Base-by-base conservation (phyloP, 2,329 filamentous ascomycete genomes). In the Arthrobotrys conoides region DNA sequence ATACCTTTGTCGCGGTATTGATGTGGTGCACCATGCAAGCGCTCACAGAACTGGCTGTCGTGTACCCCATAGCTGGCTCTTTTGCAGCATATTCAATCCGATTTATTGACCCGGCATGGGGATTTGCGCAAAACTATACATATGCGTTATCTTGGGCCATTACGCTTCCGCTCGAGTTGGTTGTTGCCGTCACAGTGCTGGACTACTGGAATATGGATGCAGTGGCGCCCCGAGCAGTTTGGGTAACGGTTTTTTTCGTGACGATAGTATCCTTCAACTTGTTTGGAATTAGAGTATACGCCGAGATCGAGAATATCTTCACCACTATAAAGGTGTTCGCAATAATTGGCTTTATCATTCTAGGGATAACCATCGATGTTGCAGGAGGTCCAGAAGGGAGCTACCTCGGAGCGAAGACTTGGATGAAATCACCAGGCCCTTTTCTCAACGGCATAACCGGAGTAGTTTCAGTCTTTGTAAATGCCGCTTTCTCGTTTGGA, bases 31-130 rank as follows among this genome's bases (percentile, higher is more conserved):
- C 88, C 14, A 86, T 89, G 81, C 88, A 89, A 81, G 88, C 89
- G 20, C 85, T 91, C 63, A 89, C 88, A 49, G 89, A 91, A 84
- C 80, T 91, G 71, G 88, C 89, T 65, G 88, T 90, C 49, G 87
- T 90, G 76, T 90, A 88, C 72, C 89, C 89, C 0, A 86, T 90
- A 76, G 89, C 89, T 73, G 89, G 89, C 51, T 88, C 88, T 79
- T 90, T 91, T 83, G 89, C 87, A 82, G 87, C 87, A n/a, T 90
- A 90, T 80, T 86, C 88, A 57, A 86, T 87, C 61, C 87, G 89
- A 63, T 91, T 78, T 80, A 84, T 90, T 71, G 89, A 90, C 80
- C 89, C 89, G 22, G 86, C 88, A n/a, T 88, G 87, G 87, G 87
- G 87, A 14, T 89, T 88, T 66, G 87, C 87, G 44, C 85, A 87